Percentiles rank a stretch among this genome's conserved stretches.
Evolutionary conservation across 2,329 filamentous ascomycete genomes (phyloP).

Genomic region (Sphaerulina musiva): DNA sequence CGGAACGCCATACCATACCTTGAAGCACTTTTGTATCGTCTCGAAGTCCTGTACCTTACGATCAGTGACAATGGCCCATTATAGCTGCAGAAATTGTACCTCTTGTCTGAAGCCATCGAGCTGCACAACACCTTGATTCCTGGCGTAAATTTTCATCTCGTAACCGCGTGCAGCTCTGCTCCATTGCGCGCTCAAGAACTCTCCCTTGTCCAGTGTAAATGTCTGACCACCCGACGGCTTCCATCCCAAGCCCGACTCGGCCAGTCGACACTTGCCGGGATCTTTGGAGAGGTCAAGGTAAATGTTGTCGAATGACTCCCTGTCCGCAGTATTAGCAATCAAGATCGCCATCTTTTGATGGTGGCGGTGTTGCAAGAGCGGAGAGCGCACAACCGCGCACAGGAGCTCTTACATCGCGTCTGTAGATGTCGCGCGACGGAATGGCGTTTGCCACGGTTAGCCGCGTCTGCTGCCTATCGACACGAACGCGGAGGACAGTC

Average conservation of each 20-base stretch:
- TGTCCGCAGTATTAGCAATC: constrained; percentile 1
- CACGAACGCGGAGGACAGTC: no score
- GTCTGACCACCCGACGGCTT: constrained; percentile 86
- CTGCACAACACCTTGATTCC: constrained; percentile 79
- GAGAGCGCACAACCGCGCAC: neutral
- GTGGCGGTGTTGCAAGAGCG: neutral
- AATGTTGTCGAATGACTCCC: constrained; percentile 94
- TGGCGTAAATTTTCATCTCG: constrained; percentile 84
- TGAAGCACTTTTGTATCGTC: constrained; percentile 84
- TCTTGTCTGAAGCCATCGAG: constrained; percentile 93
- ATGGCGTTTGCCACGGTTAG: constrained; percentile 6
- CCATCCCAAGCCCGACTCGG: constrained; percentile 92
- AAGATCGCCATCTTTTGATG: neutral
- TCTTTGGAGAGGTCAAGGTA: constrained; percentile 92
- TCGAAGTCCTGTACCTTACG: constrained; percentile 67
- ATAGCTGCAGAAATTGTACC: constrained; percentile 36
- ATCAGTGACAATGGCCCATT: constrained; percentile 12
- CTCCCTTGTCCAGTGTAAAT: constrained; percentile 82
- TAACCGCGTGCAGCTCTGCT: constrained; percentile 86
- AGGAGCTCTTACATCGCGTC: constrained; percentile 4
- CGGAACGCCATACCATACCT: constrained; percentile 93
- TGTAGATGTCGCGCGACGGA: neutral
- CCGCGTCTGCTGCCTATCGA: neutral
- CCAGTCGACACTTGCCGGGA: constrained; percentile 86
- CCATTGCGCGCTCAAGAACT: constrained; percentile 87